Conservation (phyloP, 257 asterid genomes). For the Solanum lycopersicoides region DNA sequence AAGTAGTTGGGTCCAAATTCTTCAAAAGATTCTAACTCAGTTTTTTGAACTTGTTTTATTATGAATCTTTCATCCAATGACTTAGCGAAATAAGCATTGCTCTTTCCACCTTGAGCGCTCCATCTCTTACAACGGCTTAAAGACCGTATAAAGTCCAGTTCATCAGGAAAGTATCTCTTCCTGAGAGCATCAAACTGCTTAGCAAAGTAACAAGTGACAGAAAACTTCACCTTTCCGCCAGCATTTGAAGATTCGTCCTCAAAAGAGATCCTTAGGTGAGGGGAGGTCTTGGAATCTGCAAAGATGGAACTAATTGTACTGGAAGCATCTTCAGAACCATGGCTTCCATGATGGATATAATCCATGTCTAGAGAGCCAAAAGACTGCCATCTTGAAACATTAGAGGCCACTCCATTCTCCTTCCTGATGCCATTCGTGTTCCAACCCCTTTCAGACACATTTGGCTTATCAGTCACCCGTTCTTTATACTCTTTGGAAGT, state of each 20-base stretch:
- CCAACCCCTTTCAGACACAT: constrained; percentile 24
- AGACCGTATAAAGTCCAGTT: constrained; percentile 64
- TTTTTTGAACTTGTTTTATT: constrained; percentile 82
- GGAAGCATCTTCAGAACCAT: constrained; percentile 43
- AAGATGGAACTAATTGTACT: constrained; percentile 19
- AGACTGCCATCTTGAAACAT: constrained; percentile 61
- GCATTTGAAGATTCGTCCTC: constrained; percentile 47
- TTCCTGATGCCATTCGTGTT: constrained; percentile 15
- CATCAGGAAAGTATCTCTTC: constrained; percentile 60
- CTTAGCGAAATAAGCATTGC: constrained; percentile 87
- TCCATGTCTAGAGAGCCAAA: constrained; percentile 59
- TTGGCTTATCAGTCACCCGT: constrained; percentile 35
- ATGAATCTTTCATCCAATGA: constrained; percentile 82
- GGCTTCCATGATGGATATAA: constrained; percentile 36
- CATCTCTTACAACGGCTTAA: constrained; percentile 81
- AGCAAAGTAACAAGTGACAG: constrained; percentile 80
- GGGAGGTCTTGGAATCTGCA: constrained; percentile 43
- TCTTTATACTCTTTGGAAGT: constrained; percentile 54
- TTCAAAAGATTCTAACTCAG: constrained; percentile 85
- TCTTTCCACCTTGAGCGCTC: constrained; percentile 97
- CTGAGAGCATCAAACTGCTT: constrained; percentile 74
- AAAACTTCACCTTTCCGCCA: constrained; percentile 53
- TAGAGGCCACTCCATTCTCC: constrained; percentile 34
- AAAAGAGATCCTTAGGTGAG: constrained; percentile 66
- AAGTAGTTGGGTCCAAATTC: constrained; percentile 73